Conservation (phyloP, 306 rosid genomes). For the cucumber (Cucumis sativus) region Cucumber_9930_V3 NC_026660.2:827001-827500, state of each 20-base stretch:
- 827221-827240: background rate
- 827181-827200: conserved; percentile 3
- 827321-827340: background rate
- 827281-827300: conserved; percentile 1
- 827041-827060: too few relatives aligned
- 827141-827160: background rate
- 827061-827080: too few relatives aligned
- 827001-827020: too few relatives aligned
- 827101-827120: too few relatives aligned
- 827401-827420: background rate
- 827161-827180: background rate
- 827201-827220: background rate
- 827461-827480: background rate
- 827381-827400: background rate
- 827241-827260: conserved; percentile 2
- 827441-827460: background rate
- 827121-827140: background rate
- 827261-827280: background rate
- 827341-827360: background rate
- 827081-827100: too few relatives aligned
- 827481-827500: background rate
- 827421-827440: background rate
- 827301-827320: background rate
- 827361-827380: background rate
- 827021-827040: too few relatives aligned